A percentile compares a stretch with the other conserved stretches of the same genome.
Conservation (phyloP, 805 yeast species). For the Candida germanica region DNA sequence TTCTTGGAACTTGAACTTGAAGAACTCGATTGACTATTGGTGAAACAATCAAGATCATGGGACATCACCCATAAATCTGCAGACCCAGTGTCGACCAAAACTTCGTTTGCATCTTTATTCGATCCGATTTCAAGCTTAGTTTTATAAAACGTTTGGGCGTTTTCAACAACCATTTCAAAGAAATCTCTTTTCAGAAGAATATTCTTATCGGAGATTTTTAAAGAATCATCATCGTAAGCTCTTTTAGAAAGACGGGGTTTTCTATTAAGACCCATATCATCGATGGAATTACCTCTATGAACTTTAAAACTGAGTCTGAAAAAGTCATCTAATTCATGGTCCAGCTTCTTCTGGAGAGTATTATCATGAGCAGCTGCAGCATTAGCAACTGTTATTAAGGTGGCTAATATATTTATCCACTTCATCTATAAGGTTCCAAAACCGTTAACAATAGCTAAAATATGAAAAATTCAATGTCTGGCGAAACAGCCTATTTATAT, state of each 20-base stretch:
- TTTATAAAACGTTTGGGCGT: constrained; percentile 29
- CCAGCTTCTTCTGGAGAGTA: too few relatives aligned
- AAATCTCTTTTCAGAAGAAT: constrained; percentile 9
- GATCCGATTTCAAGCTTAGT: constrained; percentile 29
- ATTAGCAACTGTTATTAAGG: too few relatives aligned
- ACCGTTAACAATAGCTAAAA: too few relatives aligned
- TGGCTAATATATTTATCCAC: too few relatives aligned
- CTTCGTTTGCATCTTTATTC: constrained; percentile 23
- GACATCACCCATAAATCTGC: constrained; percentile 43
- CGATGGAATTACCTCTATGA: constrained; percentile 11
- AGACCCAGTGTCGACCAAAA: constrained; percentile 41
- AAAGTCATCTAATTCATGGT: neutral
- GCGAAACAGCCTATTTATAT: too few relatives aligned
- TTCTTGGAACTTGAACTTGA: constrained; percentile 1
- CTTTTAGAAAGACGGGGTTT: constrained; percentile 6
- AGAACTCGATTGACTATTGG: too few relatives aligned
- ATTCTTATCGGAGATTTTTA: neutral
- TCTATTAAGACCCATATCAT: constrained; percentile 9
- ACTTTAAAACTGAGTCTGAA: constrained; percentile 12
- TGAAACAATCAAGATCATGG: constrained; percentile 23
- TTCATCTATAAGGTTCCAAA: too few relatives aligned
- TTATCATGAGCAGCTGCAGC: too few relatives aligned
- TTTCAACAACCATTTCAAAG: constrained; percentile 15
- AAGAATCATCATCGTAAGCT: neutral
- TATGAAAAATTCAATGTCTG: too few relatives aligned